Percentiles rank a stretch among this genome's conserved stretches.
Evolutionary conservation across 768 basidiomycete species (phyloP).

Genomic region (Xerocomus brunneocitrinus): DNA sequence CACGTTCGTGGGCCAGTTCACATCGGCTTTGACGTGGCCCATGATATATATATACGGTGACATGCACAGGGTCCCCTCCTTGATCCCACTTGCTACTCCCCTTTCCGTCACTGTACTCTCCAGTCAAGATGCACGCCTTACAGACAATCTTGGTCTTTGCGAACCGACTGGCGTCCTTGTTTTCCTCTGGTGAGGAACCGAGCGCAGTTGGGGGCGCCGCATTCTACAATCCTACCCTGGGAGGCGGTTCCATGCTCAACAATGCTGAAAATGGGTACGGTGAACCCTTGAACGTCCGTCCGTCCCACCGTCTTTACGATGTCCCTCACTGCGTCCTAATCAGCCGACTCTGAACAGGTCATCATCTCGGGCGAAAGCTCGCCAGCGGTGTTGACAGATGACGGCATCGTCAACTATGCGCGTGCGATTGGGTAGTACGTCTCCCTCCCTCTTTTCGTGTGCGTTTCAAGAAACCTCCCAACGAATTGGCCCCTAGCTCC

Average conservation of each 20-base stretch:
- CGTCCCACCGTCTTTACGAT: not conserved
- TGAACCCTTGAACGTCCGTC: slow-evolving; percentile 42
- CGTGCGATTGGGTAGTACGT: slow-evolving; percentile 60
- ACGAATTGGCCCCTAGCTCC: slow-evolving; percentile 23
- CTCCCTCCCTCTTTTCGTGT: not conserved
- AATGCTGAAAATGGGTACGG: slow-evolving; percentile 36
- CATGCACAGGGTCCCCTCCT: not conserved
- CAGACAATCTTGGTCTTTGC: not conserved
- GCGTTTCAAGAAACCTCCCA: not conserved
- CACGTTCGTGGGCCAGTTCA: not conserved
- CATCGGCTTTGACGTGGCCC: not conserved
- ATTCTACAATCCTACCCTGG: slow-evolving; percentile 32
- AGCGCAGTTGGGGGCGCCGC: slow-evolving; percentile 8
- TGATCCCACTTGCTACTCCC: not conserved
- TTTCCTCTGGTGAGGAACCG: not conserved
- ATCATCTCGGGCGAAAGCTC: slow-evolving; percentile 67
- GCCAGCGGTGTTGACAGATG: slow-evolving; percentile 48
- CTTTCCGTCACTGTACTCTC: not conserved
- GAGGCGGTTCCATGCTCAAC: slow-evolving; percentile 43
- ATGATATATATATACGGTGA: not conserved
- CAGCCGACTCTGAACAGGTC: slow-evolving; percentile 31
- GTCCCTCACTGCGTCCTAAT: not conserved
- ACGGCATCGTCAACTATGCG: slow-evolving; percentile 56
- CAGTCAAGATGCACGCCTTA: slow-evolving; percentile 5
- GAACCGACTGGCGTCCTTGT: slow-evolving; percentile 2